Percentiles rank a stretch among this genome's conserved stretches.
Conservation (phyloP, 495 filamentous ascomycete genomes). For the Podospora pseudopauciseta region DNA sequence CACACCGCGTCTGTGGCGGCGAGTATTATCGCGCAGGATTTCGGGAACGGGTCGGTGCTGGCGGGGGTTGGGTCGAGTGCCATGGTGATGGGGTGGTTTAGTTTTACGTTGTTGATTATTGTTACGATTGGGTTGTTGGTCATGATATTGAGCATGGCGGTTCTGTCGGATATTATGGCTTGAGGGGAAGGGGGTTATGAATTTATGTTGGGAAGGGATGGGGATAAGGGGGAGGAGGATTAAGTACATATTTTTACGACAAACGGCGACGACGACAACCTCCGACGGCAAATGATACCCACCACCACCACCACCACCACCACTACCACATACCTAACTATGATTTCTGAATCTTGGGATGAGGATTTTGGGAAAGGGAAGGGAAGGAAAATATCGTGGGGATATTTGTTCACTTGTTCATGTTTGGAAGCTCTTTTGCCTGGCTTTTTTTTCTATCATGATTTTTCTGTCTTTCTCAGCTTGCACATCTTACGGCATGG, state of each 20-base stretch:
- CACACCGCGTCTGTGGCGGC: conserved; percentile 95
- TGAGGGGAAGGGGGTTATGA: neutral
- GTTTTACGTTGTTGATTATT: conserved; percentile 84
- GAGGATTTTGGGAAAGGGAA: neutral
- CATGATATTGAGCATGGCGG: conserved; percentile 87
- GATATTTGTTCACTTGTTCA: neutral
- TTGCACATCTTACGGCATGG: neutral
- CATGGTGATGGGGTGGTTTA: conserved; percentile 97
- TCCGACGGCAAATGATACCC: neutral
- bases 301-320: neutral
- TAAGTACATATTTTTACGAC: neutral
- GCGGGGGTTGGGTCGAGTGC: conserved; percentile 86
- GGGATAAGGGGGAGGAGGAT: neutral
- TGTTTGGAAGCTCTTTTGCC: neutral
- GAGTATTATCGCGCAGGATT: conserved; percentile 84
- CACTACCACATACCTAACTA: too few species aligned
- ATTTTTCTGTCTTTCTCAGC: neutral
- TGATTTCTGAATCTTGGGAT: neutral
- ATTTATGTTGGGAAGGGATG: neutral
- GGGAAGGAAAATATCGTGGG: too few species aligned
- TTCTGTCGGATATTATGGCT: conserved; percentile 52
- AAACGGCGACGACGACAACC: neutral
- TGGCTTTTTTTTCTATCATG: neutral
- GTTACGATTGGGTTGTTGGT: conserved; percentile 91
- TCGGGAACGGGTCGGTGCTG: conserved; percentile 89